phyloP scores from a whole-genome alignment of 768 basidiomycete species.

The Paxillus rubicundulus region DNA sequence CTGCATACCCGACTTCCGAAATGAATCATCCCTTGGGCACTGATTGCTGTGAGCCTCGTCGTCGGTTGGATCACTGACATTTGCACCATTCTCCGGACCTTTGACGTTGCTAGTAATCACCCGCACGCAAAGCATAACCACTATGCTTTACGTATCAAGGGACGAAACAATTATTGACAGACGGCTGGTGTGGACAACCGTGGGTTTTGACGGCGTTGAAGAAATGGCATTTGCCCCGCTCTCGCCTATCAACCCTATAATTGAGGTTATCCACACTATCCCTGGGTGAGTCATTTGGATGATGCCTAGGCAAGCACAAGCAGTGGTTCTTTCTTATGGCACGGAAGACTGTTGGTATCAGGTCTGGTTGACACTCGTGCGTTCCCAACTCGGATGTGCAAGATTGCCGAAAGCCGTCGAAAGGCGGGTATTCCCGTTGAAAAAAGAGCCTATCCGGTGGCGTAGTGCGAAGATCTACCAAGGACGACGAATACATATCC shows the following conservation, averaged over 20 bases:
- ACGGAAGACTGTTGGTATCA: slow-evolving; percentile 2
- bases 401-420: slow-evolving; percentile 15
- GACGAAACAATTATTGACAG: not conserved
- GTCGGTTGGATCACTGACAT: not conserved
- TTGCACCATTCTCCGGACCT: not conserved
- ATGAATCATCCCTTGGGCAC: slow-evolving; percentile 1
- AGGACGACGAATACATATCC: slow-evolving; percentile 24
- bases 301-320: slow-evolving; percentile 10
- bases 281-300: slow-evolving; percentile 19
- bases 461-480: slow-evolving; percentile 15
- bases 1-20: slow-evolving; percentile 5
- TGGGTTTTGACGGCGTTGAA: slow-evolving; percentile 9
- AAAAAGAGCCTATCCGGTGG: slow-evolving; percentile 7
- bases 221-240: not conserved
- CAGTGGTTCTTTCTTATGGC: not conserved
- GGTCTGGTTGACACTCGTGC: not conserved
- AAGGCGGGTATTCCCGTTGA: slow-evolving; percentile 15
- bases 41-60: slow-evolving; percentile 6
- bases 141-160: slow-evolving; percentile 7
- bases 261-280: slow-evolving; percentile 4
- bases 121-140: not conserved
- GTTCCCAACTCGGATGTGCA: slow-evolving; percentile 1
- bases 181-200: slow-evolving; percentile 2
- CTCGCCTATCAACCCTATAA: slow-evolving; percentile 7
- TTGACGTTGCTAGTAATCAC: not conserved